Percentiles rank a stretch among this genome's conserved stretches.
Conservation (phyloP, 306 rosid species). For the Lathyrus sativus region DNA sequence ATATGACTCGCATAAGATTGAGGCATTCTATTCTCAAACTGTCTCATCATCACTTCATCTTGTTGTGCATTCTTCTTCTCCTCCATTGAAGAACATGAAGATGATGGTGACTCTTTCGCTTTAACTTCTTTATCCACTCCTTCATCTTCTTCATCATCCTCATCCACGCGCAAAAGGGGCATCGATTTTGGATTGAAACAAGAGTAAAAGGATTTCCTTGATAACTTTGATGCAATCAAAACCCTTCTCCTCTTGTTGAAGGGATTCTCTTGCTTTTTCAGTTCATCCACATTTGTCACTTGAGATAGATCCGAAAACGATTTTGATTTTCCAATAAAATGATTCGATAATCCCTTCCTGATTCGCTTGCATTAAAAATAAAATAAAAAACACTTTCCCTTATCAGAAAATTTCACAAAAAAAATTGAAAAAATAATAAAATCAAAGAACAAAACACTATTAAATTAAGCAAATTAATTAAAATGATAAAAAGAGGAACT, state of each 20-base stretch:
- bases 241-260: slow-evolving; percentile 73
- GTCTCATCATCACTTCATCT: slow-evolving; percentile 28
- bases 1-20: slow-evolving; percentile 35
- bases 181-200: slow-evolving; percentile 73
- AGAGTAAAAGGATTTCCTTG: slow-evolving; percentile 56
- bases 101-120: slow-evolving; percentile 3
- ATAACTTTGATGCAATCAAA: slow-evolving; percentile 59
- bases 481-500: slow-evolving; percentile 2
- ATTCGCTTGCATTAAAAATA: background rate
- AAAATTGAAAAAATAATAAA: background rate
- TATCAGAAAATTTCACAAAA: slow-evolving; percentile 3
- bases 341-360: slow-evolving; percentile 79
- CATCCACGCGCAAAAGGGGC: slow-evolving; percentile 61
- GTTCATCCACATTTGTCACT: slow-evolving; percentile 56
- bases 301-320: slow-evolving; percentile 68
- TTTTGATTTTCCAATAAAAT: slow-evolving; percentile 77
- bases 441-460: background rate
- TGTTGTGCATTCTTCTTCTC: slow-evolving; percentile 35
- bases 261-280: slow-evolving; percentile 73
- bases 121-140: slow-evolving; percentile 5
- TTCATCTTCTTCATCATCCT: slow-evolving; percentile 33
- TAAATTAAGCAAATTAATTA: background rate
- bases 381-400: slow-evolving; percentile 7
- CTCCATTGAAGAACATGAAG: slow-evolving; percentile 32
- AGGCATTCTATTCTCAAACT: slow-evolving; percentile 14